phyloP scores from a whole-genome alignment of 1,139 yeast genomes.

The Groenewaldozyma auringiensis region DNA sequence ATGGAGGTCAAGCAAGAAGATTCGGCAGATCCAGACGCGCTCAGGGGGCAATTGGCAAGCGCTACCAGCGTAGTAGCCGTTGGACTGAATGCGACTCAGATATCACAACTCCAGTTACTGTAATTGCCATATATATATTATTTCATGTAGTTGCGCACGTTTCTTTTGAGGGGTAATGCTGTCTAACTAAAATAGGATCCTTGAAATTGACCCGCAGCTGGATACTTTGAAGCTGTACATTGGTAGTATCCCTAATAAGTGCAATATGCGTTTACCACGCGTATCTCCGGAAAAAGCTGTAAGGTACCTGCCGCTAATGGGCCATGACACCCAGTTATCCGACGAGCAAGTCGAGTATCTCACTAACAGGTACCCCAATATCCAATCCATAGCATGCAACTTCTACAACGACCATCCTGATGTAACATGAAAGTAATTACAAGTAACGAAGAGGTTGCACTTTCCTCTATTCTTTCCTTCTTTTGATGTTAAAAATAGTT shows the following conservation, averaged over 20 bases:
- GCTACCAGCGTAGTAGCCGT: background rate
- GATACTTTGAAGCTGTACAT: background rate
- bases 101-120: background rate
- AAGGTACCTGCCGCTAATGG: background rate
- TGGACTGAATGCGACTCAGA: background rate
- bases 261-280: background rate
- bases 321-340: background rate
- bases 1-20: too few relatives aligned
- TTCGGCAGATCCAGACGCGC: too few relatives aligned
- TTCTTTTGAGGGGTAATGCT: too few relatives aligned
- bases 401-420: conserved; percentile 3
- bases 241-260: background rate
- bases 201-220: background rate
- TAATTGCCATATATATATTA: background rate
- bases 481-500: too few relatives aligned
- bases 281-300: background rate
- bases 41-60: too few relatives aligned
- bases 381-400: background rate
- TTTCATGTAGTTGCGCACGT: background rate
- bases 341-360: conserved; percentile 3
- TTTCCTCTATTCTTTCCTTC: too few relatives aligned
- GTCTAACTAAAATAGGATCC: background rate
- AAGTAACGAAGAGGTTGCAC: too few relatives aligned
- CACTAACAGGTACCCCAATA: background rate
- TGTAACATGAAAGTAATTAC: too few relatives aligned